Conservation (phyloP, 371 early-diverging fungal species). For the Gilbertella persicaria region DNA sequence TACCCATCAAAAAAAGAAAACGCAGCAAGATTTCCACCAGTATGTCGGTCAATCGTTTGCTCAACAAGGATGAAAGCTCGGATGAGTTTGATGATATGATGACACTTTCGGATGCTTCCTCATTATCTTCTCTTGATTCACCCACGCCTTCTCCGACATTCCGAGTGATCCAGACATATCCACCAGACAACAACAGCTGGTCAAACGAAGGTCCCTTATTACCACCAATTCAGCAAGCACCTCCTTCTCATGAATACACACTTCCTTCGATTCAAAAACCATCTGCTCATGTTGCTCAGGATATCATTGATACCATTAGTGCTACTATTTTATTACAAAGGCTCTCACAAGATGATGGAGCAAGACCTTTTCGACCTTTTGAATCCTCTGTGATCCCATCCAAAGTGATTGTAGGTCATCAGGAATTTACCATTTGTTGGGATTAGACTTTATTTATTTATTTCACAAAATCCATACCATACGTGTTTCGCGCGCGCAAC, state of each 20-base stretch:
- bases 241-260: not conserved
- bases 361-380: slow-evolving; percentile 44
- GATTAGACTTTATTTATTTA: slow-evolving; percentile 10
- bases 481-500: no score
- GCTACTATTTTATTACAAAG: slow-evolving; percentile 56
- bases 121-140: slow-evolving; percentile 16
- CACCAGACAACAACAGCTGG: slow-evolving; percentile 4
- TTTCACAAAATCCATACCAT: no score
- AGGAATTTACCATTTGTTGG: slow-evolving; percentile 41
- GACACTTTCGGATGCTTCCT: not conserved
- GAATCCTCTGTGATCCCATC: slow-evolving; percentile 30
- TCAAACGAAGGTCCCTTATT: not conserved
- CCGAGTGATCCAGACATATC: slow-evolving; percentile 31
- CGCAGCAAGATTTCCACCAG: slow-evolving; percentile 15
- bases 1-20: not conserved
- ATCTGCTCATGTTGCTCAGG: slow-evolving; percentile 20
- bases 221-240: slow-evolving; percentile 4
- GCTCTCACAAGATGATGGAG: slow-evolving; percentile 60
- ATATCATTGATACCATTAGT: slow-evolving; percentile 57
- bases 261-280: not conserved
- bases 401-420: slow-evolving; percentile 38
- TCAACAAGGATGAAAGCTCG: slow-evolving; percentile 21
- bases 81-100: slow-evolving; percentile 6
- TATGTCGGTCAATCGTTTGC: slow-evolving; percentile 36
- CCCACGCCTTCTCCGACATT: slow-evolving; percentile 37